Base-by-base conservation (phyloP, 2,329 filamentous ascomycete genomes). In the Fusarium buharicum region DNA sequence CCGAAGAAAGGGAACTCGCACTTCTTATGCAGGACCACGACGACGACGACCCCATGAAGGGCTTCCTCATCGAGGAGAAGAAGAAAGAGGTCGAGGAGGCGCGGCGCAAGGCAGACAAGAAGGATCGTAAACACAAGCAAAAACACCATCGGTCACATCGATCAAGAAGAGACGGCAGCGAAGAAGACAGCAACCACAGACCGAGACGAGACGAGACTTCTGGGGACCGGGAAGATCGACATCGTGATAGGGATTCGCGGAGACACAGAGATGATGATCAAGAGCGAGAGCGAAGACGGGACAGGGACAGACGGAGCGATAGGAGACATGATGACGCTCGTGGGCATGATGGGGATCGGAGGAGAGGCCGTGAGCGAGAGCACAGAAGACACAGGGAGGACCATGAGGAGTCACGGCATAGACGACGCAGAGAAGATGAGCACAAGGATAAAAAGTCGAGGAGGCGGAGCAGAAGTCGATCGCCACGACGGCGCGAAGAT, bases 31-130 rank as follows among this genome's bases (percentile, higher is more conserved):
- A 85, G 50, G 88, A 94, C 14, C 90, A 96, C 64, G 95, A 98
- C 65, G 93, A 97, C 20, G 94, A 98, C 59, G 95, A 99, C 74
- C 95, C 95, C 0, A 99, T 99, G 95, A 97, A 97, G 77, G 87
- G 86, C 33, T 97, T 91, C 70, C 74, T 98, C 63, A 87, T 97
- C 47, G 86, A 94, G 63, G 90, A 96, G 77, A 97, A 98, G 83
- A 93, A 91, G 76, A 92, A 92, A 73, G 92, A 97, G 74, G 85
- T 97, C 12, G 87, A 90, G 50, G 84, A 85, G 55, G 93, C 92
- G 4, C 76, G 67, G 81, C 82, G 83, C 76, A 71, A 77, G 72
- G 67, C 81, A 54, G 79, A 83, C 13, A 83, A 79, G 68, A 82
- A 77, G 64, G 77, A 81, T 56, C 75, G 76, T 50, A 82, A 76